phyloP scores from a whole-genome alignment of 371 early-diverging fungal genomes.

The Parasitella parasitica region DNA sequence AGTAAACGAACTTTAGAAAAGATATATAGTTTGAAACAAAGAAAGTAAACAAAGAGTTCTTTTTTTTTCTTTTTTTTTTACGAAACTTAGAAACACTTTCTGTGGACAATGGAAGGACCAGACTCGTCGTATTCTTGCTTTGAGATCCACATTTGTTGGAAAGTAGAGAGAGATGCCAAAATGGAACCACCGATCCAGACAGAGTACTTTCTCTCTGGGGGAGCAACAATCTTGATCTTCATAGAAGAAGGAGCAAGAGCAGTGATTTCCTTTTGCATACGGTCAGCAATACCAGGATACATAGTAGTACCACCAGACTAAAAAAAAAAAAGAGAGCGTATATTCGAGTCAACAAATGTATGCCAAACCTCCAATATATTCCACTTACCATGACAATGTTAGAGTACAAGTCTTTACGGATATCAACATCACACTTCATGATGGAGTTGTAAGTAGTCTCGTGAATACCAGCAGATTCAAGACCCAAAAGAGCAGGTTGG shows the following conservation, averaged over 20 bases:
- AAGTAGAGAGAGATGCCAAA: constrained; percentile 97
- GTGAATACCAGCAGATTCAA: constrained; percentile 93
- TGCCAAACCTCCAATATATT: background rate
- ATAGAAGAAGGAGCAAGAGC: constrained; percentile 96
- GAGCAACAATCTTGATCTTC: constrained; percentile 99
- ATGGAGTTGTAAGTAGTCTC: constrained; percentile 96
- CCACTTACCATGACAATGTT: constrained; percentile 86
- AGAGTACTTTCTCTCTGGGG: constrained; percentile 99
- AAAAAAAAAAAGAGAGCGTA: background rate
- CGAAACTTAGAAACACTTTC: constrained; percentile 93
- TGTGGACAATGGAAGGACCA: constrained; percentile 97
- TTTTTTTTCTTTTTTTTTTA: background rate
- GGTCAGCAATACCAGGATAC: constrained; percentile 96
- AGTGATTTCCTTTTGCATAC: constrained; percentile 98
- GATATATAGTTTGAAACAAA: constrained; percentile 1
- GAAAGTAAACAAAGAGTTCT: background rate
- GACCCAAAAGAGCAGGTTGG: constrained; percentile 95
- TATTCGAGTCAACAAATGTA: background rate
- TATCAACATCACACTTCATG: constrained; percentile 98
- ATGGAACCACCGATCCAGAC: constrained; percentile 99
- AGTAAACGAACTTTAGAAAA: background rate
- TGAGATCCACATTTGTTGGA: constrained; percentile 98
- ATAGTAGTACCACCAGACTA: constrained; percentile 82
- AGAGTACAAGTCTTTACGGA: constrained; percentile 95
- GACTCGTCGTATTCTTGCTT: constrained; percentile 98